A percentile compares a stretch with the other conserved stretches of the same genome.
These are phyloP conservation scores for Aristolochia contorta DNA, from an alignment of 164 flowering plant species.

Conservation along the genomic window DNA sequence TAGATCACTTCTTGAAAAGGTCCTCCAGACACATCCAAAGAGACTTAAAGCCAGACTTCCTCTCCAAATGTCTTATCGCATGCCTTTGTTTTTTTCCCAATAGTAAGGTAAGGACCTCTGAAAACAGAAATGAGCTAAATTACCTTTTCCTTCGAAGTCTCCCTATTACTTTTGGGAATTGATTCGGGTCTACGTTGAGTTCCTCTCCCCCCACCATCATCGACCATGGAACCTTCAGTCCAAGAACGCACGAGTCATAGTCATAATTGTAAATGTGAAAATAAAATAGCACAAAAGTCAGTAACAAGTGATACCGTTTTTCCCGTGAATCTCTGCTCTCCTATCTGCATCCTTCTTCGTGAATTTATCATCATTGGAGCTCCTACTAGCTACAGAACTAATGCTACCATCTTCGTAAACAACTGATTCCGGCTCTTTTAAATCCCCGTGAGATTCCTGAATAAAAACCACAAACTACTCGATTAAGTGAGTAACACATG, in stretches of 20 bases:
- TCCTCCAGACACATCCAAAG: too few species aligned
- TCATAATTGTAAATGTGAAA: neutral
- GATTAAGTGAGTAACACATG: neutral
- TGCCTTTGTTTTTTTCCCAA: too few species aligned
- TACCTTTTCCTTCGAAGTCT: too few species aligned
- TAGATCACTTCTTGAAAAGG: too few species aligned
- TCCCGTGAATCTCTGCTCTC: too few species aligned
- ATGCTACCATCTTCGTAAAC: slow-evolving; percentile 42
- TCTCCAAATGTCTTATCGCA: too few species aligned
- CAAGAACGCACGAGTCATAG: neutral
- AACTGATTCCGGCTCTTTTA: slow-evolving; percentile 47
- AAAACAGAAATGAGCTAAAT: too few species aligned
- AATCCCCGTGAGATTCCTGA: slow-evolving; percentile 46
- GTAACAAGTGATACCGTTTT: slow-evolving; percentile 5
- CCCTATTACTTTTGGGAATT: too few species aligned
- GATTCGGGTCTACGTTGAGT: too few species aligned
- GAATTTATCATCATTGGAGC: slow-evolving; percentile 13
- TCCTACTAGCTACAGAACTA: slow-evolving; percentile 18
- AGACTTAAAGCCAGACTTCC: too few species aligned
- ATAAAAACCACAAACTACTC: neutral
- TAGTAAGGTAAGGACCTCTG: too few species aligned
- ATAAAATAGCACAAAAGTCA: slow-evolving; percentile 28
- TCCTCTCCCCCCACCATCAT: slow-evolving; percentile 3
- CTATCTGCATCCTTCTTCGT: slow-evolving; percentile 1
- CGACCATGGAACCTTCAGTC: slow-evolving; percentile 2